Evolutionary conservation across 2,329 filamentous ascomycete species (phyloP).

Genomic region (Apiospora marii): DNA sequence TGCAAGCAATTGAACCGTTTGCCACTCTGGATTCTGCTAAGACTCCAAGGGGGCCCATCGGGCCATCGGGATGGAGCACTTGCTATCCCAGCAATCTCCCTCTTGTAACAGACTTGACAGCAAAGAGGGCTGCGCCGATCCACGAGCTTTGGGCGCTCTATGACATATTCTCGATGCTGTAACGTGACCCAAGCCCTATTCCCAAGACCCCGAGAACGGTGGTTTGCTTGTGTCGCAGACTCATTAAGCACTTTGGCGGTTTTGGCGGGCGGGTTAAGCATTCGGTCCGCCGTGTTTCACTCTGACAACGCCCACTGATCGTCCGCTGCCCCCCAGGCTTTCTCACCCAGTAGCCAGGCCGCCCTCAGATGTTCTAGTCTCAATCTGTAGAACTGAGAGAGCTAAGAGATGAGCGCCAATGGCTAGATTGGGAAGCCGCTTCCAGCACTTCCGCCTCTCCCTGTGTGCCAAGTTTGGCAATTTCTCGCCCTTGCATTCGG

Average conservation of each 20-base stretch:
- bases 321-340: background rate
- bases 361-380: background rate
- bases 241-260: background rate
- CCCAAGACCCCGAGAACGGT: background rate
- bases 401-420: background rate
- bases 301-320: constrained; percentile 16
- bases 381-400: background rate
- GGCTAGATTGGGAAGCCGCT: background rate
- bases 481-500: constrained; percentile 17
- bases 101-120: background rate
- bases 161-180: background rate
- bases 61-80: constrained; percentile 1
- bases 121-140: background rate
- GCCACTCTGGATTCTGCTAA: constrained; percentile 1
- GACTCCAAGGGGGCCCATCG: background rate
- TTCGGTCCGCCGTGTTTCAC: constrained; percentile 20
- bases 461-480: constrained; percentile 1
- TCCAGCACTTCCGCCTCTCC: background rate
- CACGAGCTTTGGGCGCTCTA: background rate
- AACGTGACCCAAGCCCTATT: background rate
- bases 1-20: background rate
- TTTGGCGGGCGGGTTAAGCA: constrained; percentile 16
- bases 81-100: constrained; percentile 5
- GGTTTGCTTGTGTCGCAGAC: background rate
- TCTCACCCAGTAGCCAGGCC: background rate